Conservation (phyloP, 2,329 filamentous ascomycete genomes). For the Neofusicoccum laricinum region DNA sequence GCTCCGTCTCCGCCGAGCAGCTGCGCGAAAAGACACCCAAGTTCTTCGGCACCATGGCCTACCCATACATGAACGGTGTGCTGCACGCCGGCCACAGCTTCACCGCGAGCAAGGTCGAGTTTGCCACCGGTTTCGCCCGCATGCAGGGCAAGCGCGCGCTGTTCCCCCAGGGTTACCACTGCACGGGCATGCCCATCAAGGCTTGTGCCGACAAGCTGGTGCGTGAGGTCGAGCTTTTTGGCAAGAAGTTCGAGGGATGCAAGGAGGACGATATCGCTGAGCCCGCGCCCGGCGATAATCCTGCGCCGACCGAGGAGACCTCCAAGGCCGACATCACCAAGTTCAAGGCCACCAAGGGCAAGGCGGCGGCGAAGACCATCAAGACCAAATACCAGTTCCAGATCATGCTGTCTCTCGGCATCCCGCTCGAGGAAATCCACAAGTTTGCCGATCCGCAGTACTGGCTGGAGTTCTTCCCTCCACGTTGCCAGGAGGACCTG, state of each 20-base stretch:
- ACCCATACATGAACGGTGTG: slow-evolving; percentile 48
- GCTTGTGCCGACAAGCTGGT: slow-evolving; percentile 93
- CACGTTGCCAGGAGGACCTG: slow-evolving; percentile 74
- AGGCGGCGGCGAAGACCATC: slow-evolving; percentile 82
- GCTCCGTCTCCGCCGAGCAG: slow-evolving; percentile 69
- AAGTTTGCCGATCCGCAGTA: slow-evolving; percentile 86
- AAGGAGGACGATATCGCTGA: slow-evolving; percentile 34
- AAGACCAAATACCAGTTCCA: slow-evolving; percentile 96
- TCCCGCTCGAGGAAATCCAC: slow-evolving; percentile 84
- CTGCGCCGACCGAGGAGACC: slow-evolving; percentile 61
- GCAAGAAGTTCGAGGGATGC: slow-evolving; percentile 78
- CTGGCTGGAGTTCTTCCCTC: slow-evolving; percentile 91
- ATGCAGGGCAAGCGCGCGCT: slow-evolving; percentile 87
- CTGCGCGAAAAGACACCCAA: slow-evolving; percentile 81
- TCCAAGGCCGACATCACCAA: slow-evolving; percentile 82
- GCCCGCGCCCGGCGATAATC: slow-evolving; percentile 50
- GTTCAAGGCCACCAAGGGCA: slow-evolving; percentile 74
- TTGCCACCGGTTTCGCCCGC: slow-evolving; percentile 77
- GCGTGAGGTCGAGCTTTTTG: slow-evolving; percentile 85
- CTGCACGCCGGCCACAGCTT: slow-evolving; percentile 92
- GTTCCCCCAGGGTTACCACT: slow-evolving; percentile 93
- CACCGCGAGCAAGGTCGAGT: slow-evolving; percentile 89
- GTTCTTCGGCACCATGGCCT: slow-evolving; percentile 80
- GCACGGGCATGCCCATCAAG: slow-evolving; percentile 97
- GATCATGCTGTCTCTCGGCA: slow-evolving; percentile 89